Conservation (phyloP, 345 rosid species). For the Dipteronia sinensis region DNA sequence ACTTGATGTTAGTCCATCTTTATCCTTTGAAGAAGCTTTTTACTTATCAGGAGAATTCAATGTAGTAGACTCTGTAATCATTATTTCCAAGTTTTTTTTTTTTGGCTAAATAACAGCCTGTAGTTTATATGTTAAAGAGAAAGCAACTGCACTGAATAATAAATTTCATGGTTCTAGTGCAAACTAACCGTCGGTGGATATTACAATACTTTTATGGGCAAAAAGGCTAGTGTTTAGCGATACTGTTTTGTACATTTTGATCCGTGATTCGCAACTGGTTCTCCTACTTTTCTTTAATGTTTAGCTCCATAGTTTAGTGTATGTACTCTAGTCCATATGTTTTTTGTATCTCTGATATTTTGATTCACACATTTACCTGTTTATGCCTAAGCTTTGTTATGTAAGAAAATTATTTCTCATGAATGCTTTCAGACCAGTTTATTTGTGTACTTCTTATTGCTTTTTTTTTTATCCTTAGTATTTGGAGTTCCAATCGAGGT, state of each 20-base stretch:
- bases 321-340: neutral
- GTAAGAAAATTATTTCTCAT: neutral
- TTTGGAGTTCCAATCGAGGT: conserved; percentile 90
- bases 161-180: neutral
- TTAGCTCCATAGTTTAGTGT: neutral
- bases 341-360: neutral
- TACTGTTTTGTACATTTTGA: neutral
- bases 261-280: neutral
- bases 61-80: conserved; percentile 1
- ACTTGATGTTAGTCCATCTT: conserved; percentile 9
- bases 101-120: neutral
- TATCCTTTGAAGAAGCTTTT: conserved; percentile 1
- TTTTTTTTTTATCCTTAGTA: conserved; percentile 40
- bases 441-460: conserved; percentile 5
- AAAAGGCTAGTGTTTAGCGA: neutral
- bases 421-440: neutral
- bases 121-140: conserved; percentile 4
- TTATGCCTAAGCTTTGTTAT: neutral
- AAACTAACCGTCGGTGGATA: neutral
- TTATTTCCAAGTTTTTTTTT: conserved; percentile 10
- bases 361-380: neutral
- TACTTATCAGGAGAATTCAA: neutral
- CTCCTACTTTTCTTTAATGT: neutral
- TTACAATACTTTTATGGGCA: neutral
- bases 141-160: neutral